Conservation (phyloP, 805 yeast genomes). For the Wickerhamomyces kurtzmanii region DNA sequence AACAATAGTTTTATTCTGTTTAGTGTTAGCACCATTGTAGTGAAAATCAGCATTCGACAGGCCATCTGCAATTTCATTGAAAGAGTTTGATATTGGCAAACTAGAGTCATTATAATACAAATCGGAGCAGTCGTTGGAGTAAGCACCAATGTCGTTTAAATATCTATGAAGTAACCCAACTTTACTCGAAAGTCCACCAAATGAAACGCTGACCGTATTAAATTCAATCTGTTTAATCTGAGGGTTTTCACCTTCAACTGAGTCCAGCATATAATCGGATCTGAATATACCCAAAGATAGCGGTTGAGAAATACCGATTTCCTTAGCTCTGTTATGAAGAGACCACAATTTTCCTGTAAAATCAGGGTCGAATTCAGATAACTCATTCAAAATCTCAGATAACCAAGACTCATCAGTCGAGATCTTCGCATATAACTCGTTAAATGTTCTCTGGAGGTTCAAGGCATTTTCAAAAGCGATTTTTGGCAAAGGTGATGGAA, state of each 20-base stretch:
- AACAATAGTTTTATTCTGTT: constrained; percentile 37
- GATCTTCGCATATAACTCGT: constrained; percentile 64
- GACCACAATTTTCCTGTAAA: constrained; percentile 78
- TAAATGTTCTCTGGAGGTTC: constrained; percentile 56
- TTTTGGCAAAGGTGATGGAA: constrained; percentile 82
- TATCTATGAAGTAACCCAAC: constrained; percentile 70
- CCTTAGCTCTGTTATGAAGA: constrained; percentile 39
- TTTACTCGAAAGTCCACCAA: constrained; percentile 81
- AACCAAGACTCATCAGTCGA: constrained; percentile 59
- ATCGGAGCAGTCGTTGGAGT: constrained; percentile 30
- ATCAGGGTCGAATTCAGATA: constrained; percentile 52
- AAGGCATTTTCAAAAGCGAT: constrained; percentile 57
- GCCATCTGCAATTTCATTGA: constrained; percentile 52
- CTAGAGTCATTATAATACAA: constrained; percentile 33
- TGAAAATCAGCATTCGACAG: constrained; percentile 54
- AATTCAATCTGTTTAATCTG: constrained; percentile 89
- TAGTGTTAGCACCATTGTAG: constrained; percentile 31
- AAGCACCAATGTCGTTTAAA: constrained; percentile 50
- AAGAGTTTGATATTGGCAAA: constrained; percentile 64
- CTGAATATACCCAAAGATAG: constrained; percentile 79
- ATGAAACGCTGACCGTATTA: constrained; percentile 92
- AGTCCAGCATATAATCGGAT: constrained; percentile 76
- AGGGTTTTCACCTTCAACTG: constrained; percentile 27
- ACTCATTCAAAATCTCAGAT: constrained; percentile 36
- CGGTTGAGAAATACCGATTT: constrained; percentile 47